Evolutionary conservation across 441 rosid species (phyloP), one percentile per base, ranked within the genome.

Genomic region (Kokia cookei): DNA sequence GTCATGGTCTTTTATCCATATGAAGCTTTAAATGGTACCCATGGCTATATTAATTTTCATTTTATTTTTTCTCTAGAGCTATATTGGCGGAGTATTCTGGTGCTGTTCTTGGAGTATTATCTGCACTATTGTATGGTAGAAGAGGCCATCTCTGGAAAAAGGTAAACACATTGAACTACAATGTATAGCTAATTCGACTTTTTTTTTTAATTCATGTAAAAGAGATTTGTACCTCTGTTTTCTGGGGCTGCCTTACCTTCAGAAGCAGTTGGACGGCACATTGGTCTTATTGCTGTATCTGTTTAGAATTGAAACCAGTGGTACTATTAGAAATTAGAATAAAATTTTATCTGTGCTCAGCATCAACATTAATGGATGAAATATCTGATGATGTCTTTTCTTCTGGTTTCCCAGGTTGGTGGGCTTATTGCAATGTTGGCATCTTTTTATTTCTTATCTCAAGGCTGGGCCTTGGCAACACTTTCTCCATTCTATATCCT

Each of bases 41-140:
- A 58, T 7, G 40, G 27, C 17, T 61, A 19, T 24, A 72, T 15
- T 43, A 15, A 59, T 13, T 27, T 60, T 7, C 40, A 7, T 27
- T 40, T 66, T 73, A 29, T 60, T 71, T 55, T 73, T 66, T 48
- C 59, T 75, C 65, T 74, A 95, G 99, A 80, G 89, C 94, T 78
- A 86, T 95, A 80, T 77, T 95, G 88, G 89, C 91, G 37, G 99
- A 95, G 88, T 95, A 95, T 86, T 93, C 99, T 71, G 99, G 99
- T 69, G 98, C 99, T 76, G 86, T 90, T 74, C 99, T 95, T 79
- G 99, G 98, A 77, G 98, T 93, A 57, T 84, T 95, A 73, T 95
- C 99, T 76, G 99, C 93, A 17, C 89, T 87, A 65, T 81, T 95
- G 51, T 93, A 90, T 84, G 95, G 99, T 57, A 87, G 87, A 69